Base-by-base conservation (phyloP, 495 filamentous ascomycete species). In the Jackrogersella minutella region DNA sequence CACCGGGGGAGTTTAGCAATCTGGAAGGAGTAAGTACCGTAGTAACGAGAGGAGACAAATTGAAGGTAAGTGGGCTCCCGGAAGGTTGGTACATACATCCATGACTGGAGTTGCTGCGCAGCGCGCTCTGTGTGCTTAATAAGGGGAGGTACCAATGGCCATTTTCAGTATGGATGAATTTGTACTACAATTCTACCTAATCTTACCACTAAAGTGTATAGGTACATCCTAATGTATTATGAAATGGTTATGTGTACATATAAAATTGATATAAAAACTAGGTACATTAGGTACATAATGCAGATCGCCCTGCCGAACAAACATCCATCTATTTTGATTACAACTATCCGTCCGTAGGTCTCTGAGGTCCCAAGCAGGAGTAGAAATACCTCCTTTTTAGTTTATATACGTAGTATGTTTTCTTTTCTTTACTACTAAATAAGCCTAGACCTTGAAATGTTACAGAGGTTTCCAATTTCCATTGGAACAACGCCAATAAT, bases 21-120 rank as follows among this genome's bases (percentile, higher is more conserved):
- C 41, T 55, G 60, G 51, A 57, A 64, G 61, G 43, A 64, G 56
- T 28, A 37, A 49, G 40, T 34, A 49, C 44, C 13, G 36, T 21
- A 4, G 51, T 26, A 55, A 36, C 44, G 26, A 47, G 26, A 47
- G 21, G 24, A 46, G 22, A 47, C 4, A 17, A 49, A 17, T 49
- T 17, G 24, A 31, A 49, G 44, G 24, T 5, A 49, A 31, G 44
- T 49, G 44, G 24, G 17, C 17, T n/a, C 14, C 21, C 10, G 22
- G 17, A 16, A 7, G 44, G 14, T n/a, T 28, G 43, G 43, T 47
- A 14, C 43, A 28, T 47, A 31, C 5, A 0, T 49, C 30, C 44
- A 49, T 16, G 7, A 16, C 8, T 21, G 28, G 8, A 8, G 28
- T n/a, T n/a, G n/a, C n/a, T n/a, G n/a, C n/a, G n/a, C n/a, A n/a